phyloP scores from a whole-genome alignment of 768 basidiomycete species.

The Lactarius trivialis region DNA sequence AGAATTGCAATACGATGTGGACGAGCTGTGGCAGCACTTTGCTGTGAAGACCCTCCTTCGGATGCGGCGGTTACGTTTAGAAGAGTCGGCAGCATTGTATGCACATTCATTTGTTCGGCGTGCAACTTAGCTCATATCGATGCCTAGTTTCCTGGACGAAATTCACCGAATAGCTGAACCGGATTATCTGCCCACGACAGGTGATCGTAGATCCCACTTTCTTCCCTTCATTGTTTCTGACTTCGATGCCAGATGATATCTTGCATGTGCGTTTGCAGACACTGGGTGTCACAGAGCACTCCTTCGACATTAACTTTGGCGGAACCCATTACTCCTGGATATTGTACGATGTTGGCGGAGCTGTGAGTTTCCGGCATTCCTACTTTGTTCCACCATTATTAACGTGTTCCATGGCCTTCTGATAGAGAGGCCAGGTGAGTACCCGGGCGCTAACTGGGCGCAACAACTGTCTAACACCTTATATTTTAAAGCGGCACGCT shows the following conservation, averaged over 20 bases:
- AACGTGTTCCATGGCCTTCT: background rate
- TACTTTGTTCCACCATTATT: conserved; percentile 6
- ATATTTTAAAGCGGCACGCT: conserved; percentile 50
- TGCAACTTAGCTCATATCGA: conserved; percentile 5
- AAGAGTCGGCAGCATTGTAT: conserved; percentile 74
- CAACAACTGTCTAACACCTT: background rate
- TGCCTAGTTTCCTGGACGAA: conserved; percentile 57
- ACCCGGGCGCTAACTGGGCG: background rate
- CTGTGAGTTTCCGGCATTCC: conserved; percentile 41
- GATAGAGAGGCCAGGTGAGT: conserved; percentile 23
- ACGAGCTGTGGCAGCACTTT: conserved; percentile 65
- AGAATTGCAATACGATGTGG: conserved; percentile 45
- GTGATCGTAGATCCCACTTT: conserved; percentile 26
- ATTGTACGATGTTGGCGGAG: conserved; percentile 79
- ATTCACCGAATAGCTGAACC: conserved; percentile 59
- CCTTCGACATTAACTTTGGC: conserved; percentile 59
- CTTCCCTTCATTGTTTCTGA: background rate
- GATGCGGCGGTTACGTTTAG: conserved; percentile 54
- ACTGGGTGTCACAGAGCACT: conserved; percentile 70
- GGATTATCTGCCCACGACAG: conserved; percentile 66
- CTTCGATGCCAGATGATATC: conserved; percentile 51
- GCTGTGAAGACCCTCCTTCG: conserved; percentile 52
- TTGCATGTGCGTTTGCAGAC: conserved; percentile 77
- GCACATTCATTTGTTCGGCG: conserved; percentile 26
- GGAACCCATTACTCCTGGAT: conserved; percentile 67